Conservation (phyloP, 768 basidiomycete genomes). For the Tephrocybe sp. region DNA sequence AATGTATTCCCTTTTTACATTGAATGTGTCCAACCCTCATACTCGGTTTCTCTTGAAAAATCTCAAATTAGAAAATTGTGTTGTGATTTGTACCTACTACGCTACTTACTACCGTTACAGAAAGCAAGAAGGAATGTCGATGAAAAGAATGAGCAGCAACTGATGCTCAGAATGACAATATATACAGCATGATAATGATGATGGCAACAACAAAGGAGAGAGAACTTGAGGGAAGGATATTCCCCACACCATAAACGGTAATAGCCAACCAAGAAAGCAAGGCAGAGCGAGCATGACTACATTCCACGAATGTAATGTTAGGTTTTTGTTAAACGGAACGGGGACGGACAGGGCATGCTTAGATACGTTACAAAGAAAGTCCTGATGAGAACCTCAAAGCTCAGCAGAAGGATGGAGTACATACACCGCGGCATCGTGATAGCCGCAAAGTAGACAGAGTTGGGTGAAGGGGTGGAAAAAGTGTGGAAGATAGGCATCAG, state of each 20-base stretch:
- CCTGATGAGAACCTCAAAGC: slow-evolving; percentile 6
- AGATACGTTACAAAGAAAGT: background rate
- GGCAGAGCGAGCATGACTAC: too few species aligned
- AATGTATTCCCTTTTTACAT: too few species aligned
- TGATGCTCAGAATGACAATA: background rate
- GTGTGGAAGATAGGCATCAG: background rate
- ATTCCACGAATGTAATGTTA: too few species aligned
- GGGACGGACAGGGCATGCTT: too few species aligned
- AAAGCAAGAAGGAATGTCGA: slow-evolving; percentile 7
- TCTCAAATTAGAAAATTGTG: background rate
- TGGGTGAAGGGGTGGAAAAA: background rate
- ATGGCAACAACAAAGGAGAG: slow-evolving; percentile 4
- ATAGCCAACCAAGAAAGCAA: too few species aligned
- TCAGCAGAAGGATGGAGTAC: slow-evolving; percentile 5
- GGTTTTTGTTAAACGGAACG: too few species aligned
- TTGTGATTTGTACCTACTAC: background rate
- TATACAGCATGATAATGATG: too few species aligned
- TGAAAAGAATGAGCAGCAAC: background rate
- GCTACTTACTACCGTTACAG: slow-evolving; percentile 11
- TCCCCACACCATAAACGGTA: too few species aligned
- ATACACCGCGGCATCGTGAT: slow-evolving; percentile 12
- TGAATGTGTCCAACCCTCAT: too few species aligned
- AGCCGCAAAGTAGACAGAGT: slow-evolving; percentile 1
- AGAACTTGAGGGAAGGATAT: too few species aligned
- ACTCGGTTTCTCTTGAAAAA: too few species aligned